Conservation (phyloP, 768 basidiomycete genomes). For the Boletus sp. region DNA sequence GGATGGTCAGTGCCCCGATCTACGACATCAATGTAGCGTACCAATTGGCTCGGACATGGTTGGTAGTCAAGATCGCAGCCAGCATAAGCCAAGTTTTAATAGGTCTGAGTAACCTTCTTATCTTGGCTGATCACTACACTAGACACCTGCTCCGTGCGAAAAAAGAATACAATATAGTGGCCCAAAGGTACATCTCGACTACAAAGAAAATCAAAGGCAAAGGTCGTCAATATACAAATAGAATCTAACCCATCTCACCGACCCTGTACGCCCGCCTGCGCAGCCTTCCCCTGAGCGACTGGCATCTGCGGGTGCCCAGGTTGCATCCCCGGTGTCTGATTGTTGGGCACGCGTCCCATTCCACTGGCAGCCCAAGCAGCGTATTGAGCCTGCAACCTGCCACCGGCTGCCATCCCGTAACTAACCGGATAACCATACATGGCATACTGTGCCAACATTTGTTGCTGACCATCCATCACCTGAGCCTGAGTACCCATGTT, state of each 20-base stretch:
- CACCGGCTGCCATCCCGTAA: constrained; percentile 18
- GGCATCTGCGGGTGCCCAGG: constrained; percentile 30
- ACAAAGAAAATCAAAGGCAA: constrained; percentile 2
- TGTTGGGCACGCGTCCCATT: constrained; percentile 23
- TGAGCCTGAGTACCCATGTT: constrained; percentile 23
- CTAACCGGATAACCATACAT: constrained; percentile 26
- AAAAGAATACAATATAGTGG: constrained; percentile 10
- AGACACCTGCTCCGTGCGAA: background rate
- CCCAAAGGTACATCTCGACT: constrained; percentile 6
- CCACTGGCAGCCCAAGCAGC: constrained; percentile 21
- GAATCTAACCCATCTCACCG: constrained; percentile 23
- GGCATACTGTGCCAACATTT: constrained; percentile 29
- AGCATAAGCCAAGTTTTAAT: background rate
- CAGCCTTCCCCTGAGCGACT: constrained; percentile 31
- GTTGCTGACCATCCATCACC: constrained; percentile 27
- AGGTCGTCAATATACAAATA: constrained; percentile 2
- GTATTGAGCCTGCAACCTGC: constrained; percentile 21
- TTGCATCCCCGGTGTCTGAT: constrained; percentile 29
- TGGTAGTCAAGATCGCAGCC: constrained; percentile 5
- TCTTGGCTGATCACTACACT: constrained; percentile 17
- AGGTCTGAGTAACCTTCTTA: constrained; percentile 9
- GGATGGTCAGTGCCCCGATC: constrained; percentile 1
- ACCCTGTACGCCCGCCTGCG: constrained; percentile 33
- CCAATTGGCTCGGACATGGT: constrained; percentile 31
- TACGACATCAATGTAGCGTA: constrained; percentile 8